Conservation (phyloP, 2,329 filamentous ascomycete species). For the Xylariaceae sp. region DNA sequence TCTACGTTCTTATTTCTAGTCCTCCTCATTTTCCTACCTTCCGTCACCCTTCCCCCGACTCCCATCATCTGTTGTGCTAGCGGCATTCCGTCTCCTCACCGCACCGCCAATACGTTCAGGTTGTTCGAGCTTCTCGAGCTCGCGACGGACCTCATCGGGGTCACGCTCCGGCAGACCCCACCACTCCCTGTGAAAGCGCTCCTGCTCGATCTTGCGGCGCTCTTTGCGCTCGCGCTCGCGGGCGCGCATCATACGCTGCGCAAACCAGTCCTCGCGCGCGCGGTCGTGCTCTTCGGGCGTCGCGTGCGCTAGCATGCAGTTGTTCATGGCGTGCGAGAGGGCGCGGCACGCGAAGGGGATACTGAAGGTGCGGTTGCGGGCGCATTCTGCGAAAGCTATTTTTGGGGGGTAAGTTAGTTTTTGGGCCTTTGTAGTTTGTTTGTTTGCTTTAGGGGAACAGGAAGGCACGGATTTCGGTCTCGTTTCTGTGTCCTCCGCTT, state of each 20-base stretch:
- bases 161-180: constrained; percentile 68
- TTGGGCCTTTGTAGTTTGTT: background rate
- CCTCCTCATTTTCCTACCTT: background rate
- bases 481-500: no score
- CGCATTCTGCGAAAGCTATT: constrained; percentile 89
- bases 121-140: constrained; percentile 58
- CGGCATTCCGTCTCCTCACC: constrained; percentile 10
- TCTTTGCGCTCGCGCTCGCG: constrained; percentile 70
- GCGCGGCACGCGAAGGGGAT: constrained; percentile 85
- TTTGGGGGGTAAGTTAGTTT: no score
- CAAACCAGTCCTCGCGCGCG: constrained; percentile 94
- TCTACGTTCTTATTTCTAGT: no score
- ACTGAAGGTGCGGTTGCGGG: constrained; percentile 82
- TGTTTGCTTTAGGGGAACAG: background rate
- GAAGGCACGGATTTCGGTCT: no score
- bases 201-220: constrained; percentile 65
- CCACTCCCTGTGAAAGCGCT: constrained; percentile 71
- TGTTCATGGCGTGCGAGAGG: constrained; percentile 87
- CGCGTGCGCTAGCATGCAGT: constrained; percentile 87
- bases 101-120: constrained; percentile 63
- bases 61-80: no score
- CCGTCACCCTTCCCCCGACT: background rate
- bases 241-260: constrained; percentile 73
- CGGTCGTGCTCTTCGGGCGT: constrained; percentile 85
- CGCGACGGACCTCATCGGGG: constrained; percentile 54